Evolutionary conservation across 441 rosid species (phyloP).

Genomic region (Gossypium davidsonii): DNA sequence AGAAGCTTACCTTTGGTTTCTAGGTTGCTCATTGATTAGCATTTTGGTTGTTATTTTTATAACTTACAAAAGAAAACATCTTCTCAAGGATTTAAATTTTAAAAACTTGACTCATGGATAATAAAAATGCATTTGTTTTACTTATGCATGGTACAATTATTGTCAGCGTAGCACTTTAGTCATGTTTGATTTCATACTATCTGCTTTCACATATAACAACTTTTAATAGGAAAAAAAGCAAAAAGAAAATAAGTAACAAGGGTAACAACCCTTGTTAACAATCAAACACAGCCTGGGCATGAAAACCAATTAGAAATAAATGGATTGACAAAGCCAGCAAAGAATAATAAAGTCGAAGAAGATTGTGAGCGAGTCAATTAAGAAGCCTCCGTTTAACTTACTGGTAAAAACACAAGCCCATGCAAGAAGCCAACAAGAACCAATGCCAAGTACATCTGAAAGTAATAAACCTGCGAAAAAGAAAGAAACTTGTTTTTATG

Average conservation of each 20-base stretch:
- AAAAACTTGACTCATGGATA: neutral
- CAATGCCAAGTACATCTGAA: slow-evolving; percentile 69
- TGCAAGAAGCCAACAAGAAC: slow-evolving; percentile 66
- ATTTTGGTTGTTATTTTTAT: neutral
- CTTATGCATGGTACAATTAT: neutral
- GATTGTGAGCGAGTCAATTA: neutral
- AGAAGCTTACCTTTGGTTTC: slow-evolving; percentile 7
- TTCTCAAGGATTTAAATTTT: neutral
- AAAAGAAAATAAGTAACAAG: neutral
- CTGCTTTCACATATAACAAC: neutral
- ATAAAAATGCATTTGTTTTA: neutral
- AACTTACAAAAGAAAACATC: neutral
- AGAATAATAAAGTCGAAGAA: neutral
- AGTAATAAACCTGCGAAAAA: slow-evolving; percentile 57
- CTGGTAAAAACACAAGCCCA: slow-evolving; percentile 69
- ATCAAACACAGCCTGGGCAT: neutral
- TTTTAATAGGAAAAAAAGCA: neutral
- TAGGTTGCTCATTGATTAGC: neutral
- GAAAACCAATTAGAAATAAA: neutral
- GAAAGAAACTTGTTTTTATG: neutral
- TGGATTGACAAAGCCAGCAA: neutral
- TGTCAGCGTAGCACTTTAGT: neutral
- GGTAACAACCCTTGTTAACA: neutral
- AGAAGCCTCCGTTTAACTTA: slow-evolving; percentile 25
- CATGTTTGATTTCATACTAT: slow-evolving; percentile 10